These are phyloP conservation scores for Termitomyces sp. DNA, from an alignment of 768 basidiomycete genomes.

Conservation along the genomic window DNA sequence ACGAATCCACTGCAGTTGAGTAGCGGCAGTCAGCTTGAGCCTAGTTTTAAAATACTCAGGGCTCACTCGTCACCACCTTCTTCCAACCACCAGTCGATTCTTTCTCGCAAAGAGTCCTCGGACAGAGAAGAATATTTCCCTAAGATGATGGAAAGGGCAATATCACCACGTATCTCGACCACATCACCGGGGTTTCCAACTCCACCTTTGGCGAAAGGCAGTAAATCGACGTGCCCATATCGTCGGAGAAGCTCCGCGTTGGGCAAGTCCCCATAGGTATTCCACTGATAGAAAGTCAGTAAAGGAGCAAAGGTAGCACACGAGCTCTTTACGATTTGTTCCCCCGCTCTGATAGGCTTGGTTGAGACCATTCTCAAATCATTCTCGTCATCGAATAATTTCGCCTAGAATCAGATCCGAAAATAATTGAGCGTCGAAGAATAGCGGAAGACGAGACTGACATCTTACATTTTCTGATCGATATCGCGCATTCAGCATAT, in stretches of 20 bases:
- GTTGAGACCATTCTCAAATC: slow-evolving; percentile 80
- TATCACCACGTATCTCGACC: slow-evolving; percentile 74
- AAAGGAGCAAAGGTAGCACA: not conserved
- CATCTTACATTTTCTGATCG: slow-evolving; percentile 75
- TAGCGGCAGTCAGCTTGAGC: not conserved
- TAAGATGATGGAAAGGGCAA: slow-evolving; percentile 46
- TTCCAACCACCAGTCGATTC: slow-evolving; percentile 94
- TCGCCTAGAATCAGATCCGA: slow-evolving; percentile 50
- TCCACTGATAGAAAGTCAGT: slow-evolving; percentile 55
- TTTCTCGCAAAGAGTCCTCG: slow-evolving; percentile 38
- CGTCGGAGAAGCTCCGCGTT: slow-evolving; percentile 92
- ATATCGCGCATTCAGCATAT: slow-evolving; percentile 90
- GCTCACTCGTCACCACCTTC: slow-evolving; percentile 86
- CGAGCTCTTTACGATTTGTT: slow-evolving; percentile 73
- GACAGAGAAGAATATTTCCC: slow-evolving; percentile 16
- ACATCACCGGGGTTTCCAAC: slow-evolving; percentile 76
- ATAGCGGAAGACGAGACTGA: not conserved
- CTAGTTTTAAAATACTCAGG: not conserved
- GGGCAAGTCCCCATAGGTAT: slow-evolving; percentile 92
- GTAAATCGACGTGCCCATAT: slow-evolving; percentile 88
- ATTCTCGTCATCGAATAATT: slow-evolving; percentile 75
- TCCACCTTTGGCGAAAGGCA: slow-evolving; percentile 48
- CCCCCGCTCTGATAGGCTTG: slow-evolving; percentile 65
- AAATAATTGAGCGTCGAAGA: slow-evolving; percentile 2
- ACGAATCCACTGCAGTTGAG: slow-evolving; percentile 45